A percentile compares a stretch with the other conserved stretches of the same genome.
Conservation (phyloP, 768 basidiomycete species). For the Neoboletus brunneissimus region DNA sequence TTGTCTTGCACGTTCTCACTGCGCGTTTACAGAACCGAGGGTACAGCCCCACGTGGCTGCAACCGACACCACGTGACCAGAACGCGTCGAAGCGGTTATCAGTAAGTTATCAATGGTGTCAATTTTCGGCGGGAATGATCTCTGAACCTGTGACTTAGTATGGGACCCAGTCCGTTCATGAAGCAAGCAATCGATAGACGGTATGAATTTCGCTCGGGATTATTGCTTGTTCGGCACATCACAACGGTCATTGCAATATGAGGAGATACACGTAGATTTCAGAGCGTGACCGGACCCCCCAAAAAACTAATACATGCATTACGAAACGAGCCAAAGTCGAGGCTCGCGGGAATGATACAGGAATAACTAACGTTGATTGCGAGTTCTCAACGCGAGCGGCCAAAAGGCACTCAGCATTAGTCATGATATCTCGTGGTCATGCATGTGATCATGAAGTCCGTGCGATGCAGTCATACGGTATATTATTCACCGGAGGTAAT, state of each 20-base stretch:
- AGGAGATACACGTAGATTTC: conserved; percentile 15
- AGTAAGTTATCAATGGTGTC: too few species aligned
- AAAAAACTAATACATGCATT: neutral
- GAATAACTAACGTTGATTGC: neutral
- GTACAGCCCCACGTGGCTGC: conserved; percentile 6
- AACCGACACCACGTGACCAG: conserved; percentile 22
- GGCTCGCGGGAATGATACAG: neutral
- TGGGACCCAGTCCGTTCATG: too few species aligned
- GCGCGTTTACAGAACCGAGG: neutral
- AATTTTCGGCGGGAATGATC: too few species aligned
- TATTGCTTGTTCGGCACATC: conserved; percentile 4
- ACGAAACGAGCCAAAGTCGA: neutral
- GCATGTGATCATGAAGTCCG: neutral
- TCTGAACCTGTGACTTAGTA: too few species aligned
- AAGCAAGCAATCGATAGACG: too few species aligned
- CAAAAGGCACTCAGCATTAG: neutral
- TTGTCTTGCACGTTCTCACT: conserved; percentile 1
- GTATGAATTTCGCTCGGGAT: too few species aligned
- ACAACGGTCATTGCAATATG: conserved; percentile 12
- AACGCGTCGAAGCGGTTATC: too few species aligned
- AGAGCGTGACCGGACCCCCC: neutral
- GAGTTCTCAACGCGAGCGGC: neutral
- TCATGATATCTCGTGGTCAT: neutral
- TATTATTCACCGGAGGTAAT: conserved; percentile 40
- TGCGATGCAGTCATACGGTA: conserved; percentile 9